phyloP scores from a whole-genome alignment of 345 rosid genomes.

The Citropsis articulata region DNA sequence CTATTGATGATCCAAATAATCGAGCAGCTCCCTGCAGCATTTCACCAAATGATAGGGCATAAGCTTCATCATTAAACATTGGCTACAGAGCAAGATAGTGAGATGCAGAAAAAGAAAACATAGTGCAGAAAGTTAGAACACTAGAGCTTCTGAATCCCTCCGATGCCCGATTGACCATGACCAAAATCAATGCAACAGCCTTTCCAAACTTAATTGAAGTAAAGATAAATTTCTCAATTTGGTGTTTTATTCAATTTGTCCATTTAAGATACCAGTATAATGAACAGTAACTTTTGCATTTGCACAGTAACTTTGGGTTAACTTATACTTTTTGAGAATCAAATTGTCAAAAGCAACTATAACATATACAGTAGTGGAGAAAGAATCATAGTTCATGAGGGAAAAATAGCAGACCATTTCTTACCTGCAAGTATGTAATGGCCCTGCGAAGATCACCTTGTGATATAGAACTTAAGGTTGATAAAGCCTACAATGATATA shows the following conservation, averaged over 20 bases:
- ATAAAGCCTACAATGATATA: conserved; percentile 55
- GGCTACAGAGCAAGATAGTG: neutral
- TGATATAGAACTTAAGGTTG: conserved; percentile 79
- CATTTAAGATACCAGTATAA: neutral
- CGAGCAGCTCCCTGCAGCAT: conserved; percentile 90
- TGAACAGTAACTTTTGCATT: neutral
- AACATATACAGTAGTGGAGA: neutral
- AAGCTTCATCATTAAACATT: conserved; percentile 1
- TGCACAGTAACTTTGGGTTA: neutral
- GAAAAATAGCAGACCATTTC: conserved; percentile 6
- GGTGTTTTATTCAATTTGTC: neutral
- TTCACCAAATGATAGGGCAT: conserved; percentile 14
- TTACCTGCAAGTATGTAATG: conserved; percentile 90
- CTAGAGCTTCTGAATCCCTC: neutral
- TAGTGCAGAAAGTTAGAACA: neutral
- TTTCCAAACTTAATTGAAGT: neutral
- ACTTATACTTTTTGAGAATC: neutral
- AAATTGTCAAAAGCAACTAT: neutral
- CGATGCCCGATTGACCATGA: neutral
- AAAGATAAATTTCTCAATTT: neutral
- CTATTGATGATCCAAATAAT: conserved; percentile 83
- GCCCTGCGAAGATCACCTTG: conserved; percentile 99
- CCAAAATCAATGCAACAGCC: neutral
- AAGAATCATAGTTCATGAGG: neutral
- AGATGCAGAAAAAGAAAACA: neutral